phyloP scores from a whole-genome alignment of 768 basidiomycete genomes.

The Leccinellum rugosiceps region DNA sequence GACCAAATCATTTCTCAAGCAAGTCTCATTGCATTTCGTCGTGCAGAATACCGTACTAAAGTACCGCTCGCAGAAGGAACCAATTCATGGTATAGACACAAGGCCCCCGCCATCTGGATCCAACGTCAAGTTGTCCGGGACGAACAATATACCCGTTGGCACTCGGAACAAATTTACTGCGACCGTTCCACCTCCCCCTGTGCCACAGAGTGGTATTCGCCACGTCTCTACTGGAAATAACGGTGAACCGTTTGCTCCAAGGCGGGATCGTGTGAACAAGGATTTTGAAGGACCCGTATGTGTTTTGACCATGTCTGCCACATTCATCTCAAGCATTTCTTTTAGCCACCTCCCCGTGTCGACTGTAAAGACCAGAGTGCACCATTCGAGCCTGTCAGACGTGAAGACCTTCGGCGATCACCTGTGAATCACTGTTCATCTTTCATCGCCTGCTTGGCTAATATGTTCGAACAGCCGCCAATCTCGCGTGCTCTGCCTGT shows the following conservation, averaged over 20 bases:
- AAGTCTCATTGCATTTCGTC: slow-evolving; percentile 4
- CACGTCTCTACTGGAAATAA: slow-evolving; percentile 14
- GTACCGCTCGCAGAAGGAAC: slow-evolving; percentile 17
- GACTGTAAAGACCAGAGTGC: not conserved
- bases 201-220: not conserved
- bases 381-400: slow-evolving; percentile 5
- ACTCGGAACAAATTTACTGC: slow-evolving; percentile 22
- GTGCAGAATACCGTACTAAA: not conserved
- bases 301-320: not conserved
- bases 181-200: not conserved
- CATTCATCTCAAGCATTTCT: slow-evolving; percentile 7
- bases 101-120: slow-evolving; percentile 14
- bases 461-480: slow-evolving; percentile 10
- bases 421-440: slow-evolving; percentile 13
- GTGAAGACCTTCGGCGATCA: slow-evolving; percentile 12
- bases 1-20: slow-evolving; percentile 19
- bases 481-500: slow-evolving; percentile 4
- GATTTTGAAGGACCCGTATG: slow-evolving; percentile 27
- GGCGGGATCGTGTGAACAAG: slow-evolving; percentile 12
- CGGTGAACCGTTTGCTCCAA: slow-evolving; percentile 19
- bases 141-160: slow-evolving; percentile 33
- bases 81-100: slow-evolving; percentile 10
- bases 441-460: not conserved
- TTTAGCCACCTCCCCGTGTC: slow-evolving; percentile 17
- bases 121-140: slow-evolving; percentile 29